Conservation (phyloP, 1,284 basidiomycete species). For the Paramarasmius palmivorus region DNA sequence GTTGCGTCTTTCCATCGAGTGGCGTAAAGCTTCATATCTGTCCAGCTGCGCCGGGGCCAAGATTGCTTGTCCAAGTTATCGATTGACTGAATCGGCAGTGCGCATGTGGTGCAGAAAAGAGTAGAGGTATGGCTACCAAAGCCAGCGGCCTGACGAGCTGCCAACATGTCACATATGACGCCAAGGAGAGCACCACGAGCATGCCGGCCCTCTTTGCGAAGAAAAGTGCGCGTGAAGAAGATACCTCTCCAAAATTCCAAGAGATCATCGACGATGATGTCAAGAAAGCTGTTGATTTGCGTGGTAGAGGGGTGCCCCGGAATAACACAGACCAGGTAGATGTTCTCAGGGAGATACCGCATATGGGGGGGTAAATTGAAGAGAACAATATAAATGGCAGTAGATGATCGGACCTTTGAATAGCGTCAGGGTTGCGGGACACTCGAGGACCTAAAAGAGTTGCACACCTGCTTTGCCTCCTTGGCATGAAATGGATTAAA, state of each 20-base stretch:
- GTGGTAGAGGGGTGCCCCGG: constrained; percentile 25
- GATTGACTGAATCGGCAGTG: not conserved
- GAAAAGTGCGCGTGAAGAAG: not conserved
- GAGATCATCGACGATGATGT: constrained; percentile 12
- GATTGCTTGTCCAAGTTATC: not conserved
- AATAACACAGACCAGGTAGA: constrained; percentile 30
- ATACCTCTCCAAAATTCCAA: not conserved
- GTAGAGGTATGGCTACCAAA: constrained; percentile 19
- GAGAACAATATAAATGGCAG: constrained; percentile 22
- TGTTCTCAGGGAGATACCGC: constrained; percentile 27
- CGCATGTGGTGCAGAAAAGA: constrained; percentile 27
- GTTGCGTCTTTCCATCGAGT: not conserved
- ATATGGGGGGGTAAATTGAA: constrained; percentile 28
- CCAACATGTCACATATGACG: constrained; percentile 34
- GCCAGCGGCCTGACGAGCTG: constrained; percentile 30
- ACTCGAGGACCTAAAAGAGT: not conserved
- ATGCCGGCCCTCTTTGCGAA: not conserved
- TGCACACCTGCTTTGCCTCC: constrained; percentile 8
- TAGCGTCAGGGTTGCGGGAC: not conserved
- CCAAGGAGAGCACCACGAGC: constrained; percentile 20
- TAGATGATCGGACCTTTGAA: constrained; percentile 10
- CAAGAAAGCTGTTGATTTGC: constrained; percentile 27
- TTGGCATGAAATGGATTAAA: constrained; percentile 10
- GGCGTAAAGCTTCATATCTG: not conserved
- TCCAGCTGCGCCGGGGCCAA: not conserved